Base-by-base conservation (phyloP, 768 basidiomycete species). In the Collybia sordida region DNA sequence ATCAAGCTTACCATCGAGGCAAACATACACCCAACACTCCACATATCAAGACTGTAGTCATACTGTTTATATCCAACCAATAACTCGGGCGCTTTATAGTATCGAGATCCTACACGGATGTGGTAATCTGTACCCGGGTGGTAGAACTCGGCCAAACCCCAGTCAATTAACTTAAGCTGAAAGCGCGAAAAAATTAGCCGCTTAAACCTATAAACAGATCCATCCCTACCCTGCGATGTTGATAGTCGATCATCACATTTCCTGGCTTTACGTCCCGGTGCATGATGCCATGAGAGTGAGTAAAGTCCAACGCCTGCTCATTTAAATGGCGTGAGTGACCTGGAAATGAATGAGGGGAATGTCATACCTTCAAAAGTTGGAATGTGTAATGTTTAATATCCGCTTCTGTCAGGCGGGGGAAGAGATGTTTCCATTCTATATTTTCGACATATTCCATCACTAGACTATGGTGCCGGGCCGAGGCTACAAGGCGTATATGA, bases 71-170 rank as follows among this genome's bases (percentile, higher is more conserved):
- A 86, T 54, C 85, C 83, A 51, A 88, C 84, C 39, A 88, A 70
- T 35, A 88, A 64, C 60, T 88, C 86, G 4, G 86, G 86, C 6
- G 83, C 84, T 63, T 88, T 87, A 74, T 84, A 88, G 64, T 86
- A 86, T 57, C 85, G 73, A 45, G 78, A 81, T 17, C 85, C 85
- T 18, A 88, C 86, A 24, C 86, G 78, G 50, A 88, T 83, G 60
- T 88, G 86, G 67, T 86, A 86, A 28, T 85, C 78, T 40, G 80
- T 82, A 41, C 77, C 76, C 2, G 85, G 80, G 57, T 86, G 84
- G 62, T 88, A 88, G 64, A 88, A 88, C 61, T 88, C 86, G 28
- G 85, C 86, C 47, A 88, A 65, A 27, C 86, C 86, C 86, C 86
- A 88, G 66, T 88, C 86, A 53, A 88, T 88, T 51, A 88, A 63